A percentile compares a stretch with the other conserved stretches of the same genome.
Evolutionary conservation across 1,139 yeast genomes (phyloP).

Genomic region (Geotrichum bryndzae): DNA sequence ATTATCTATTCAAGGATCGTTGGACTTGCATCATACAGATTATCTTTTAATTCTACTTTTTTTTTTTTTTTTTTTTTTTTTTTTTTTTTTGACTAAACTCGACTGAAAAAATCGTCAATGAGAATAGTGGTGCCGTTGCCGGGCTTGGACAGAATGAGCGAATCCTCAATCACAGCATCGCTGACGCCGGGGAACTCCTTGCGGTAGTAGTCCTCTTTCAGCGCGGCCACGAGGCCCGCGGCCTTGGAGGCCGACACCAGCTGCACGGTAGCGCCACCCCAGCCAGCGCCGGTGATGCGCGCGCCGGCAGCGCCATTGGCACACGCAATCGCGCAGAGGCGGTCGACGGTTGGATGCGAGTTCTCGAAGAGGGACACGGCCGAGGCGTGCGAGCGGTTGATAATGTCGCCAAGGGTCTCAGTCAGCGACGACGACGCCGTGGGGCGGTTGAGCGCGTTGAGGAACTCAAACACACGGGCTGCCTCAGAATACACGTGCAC

Average conservation of each 20-base stretch:
- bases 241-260: conserved; percentile 48
- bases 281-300: conserved; percentile 76
- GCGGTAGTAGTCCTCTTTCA: conserved; percentile 47
- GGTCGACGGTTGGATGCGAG: conserved; percentile 50
- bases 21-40: background rate
- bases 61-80: background rate
- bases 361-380: conserved; percentile 47
- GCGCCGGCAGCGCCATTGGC: conserved; percentile 58
- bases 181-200: conserved; percentile 46
- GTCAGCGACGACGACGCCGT: conserved; percentile 23
- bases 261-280: conserved; percentile 71
- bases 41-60: background rate
- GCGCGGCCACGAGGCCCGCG: conserved; percentile 42
- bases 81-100: background rate
- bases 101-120: conserved; percentile 7
- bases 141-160: conserved; percentile 54
- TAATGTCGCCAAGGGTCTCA: conserved; percentile 45
- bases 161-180: conserved; percentile 43
- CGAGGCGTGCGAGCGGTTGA: conserved; percentile 57
- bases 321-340: conserved; percentile 49
- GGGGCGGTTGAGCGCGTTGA: conserved; percentile 30
- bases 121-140: conserved; percentile 53
- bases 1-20: background rate
- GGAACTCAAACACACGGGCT: conserved; percentile 50
- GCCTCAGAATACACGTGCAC: conserved; percentile 63